Percentiles rank a stretch among this genome's conserved stretches.
Evolutionary conservation across 2,329 filamentous ascomycete genomes (phyloP).

Genomic region (Colletotrichum shisoi): DNA sequence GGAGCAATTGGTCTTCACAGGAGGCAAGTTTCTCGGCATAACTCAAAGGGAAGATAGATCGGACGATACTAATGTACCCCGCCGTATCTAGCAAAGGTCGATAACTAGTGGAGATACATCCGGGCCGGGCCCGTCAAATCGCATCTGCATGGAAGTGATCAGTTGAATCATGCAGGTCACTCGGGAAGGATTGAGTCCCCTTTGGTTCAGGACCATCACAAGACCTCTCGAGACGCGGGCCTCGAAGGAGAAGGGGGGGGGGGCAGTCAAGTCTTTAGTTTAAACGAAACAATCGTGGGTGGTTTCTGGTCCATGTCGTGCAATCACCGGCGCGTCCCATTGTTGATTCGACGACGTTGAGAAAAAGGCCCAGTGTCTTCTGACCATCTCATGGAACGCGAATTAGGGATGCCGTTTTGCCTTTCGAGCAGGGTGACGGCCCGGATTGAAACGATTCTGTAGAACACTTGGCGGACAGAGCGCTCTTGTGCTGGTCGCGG

Average conservation of each 20-base stretch:
- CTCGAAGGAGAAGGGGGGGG: background rate
- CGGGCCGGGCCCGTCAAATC: constrained; percentile 18
- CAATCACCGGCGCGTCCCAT: constrained; percentile 19
- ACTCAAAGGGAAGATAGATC: constrained; percentile 1
- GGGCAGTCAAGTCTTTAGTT: constrained; percentile 5
- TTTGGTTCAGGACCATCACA: background rate
- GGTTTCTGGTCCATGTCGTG: constrained; percentile 10
- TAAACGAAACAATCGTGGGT: constrained; percentile 23
- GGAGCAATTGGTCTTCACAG: background rate
- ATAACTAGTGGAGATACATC: constrained; percentile 10
- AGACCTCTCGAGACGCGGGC: background rate
- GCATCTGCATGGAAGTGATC: constrained; percentile 18
- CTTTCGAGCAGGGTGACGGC: constrained; percentile 26
- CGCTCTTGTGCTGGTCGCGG: constrained; percentile 17
- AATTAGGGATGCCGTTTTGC: constrained; percentile 18
- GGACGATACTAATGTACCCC: constrained; percentile 25
- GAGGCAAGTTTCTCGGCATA: constrained; percentile 18
- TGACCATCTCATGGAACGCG: constrained; percentile 10
- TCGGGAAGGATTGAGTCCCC: constrained; percentile 4
- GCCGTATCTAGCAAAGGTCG: background rate
- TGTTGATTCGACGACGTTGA: constrained; percentile 29
- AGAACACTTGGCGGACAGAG: constrained; percentile 27
- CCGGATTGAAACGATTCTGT: constrained; percentile 24
- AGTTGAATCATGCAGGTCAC: constrained; percentile 25
- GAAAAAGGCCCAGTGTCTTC: constrained; percentile 8